Evolutionary conservation across 805 yeast species (phyloP).

Genomic region (Saturnispora saitoi): DNA sequence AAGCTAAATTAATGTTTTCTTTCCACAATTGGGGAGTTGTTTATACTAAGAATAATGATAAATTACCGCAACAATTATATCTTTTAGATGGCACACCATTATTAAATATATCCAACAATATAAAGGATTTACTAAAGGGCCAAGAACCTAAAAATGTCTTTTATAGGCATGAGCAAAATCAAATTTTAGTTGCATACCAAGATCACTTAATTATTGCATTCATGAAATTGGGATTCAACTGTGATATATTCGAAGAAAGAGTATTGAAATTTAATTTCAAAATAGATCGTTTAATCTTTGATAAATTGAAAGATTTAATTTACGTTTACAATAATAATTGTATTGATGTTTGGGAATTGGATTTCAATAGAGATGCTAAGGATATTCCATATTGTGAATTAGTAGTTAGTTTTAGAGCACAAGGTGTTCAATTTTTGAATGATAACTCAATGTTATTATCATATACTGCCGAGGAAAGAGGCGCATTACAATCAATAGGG

Average conservation of each 20-base stretch:
- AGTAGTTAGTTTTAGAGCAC: constrained; percentile 1
- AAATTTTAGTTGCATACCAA: constrained; percentile 1
- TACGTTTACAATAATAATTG: background rate
- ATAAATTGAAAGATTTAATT: background rate
- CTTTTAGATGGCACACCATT: background rate
- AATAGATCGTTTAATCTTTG: background rate
- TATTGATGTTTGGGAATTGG: constrained; percentile 7
- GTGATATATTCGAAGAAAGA: constrained; percentile 8
- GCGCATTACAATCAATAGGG: background rate
- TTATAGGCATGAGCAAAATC: constrained; percentile 7
- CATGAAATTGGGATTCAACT: constrained; percentile 1
- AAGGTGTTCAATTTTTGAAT: constrained; percentile 2
- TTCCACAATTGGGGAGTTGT: constrained; percentile 3
- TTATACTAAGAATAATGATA: background rate
- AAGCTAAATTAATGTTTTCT: constrained; percentile 1
- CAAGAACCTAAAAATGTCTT: background rate
- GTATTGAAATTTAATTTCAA: constrained; percentile 5
- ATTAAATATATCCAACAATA: background rate
- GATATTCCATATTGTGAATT: constrained; percentile 5
- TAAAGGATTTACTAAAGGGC: background rate
- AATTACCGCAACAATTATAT: background rate
- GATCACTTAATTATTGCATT: constrained; percentile 2
- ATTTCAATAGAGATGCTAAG: constrained; percentile 6
- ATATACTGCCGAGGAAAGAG: background rate
- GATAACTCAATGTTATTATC: background rate